A percentile compares a stretch with the other conserved stretches of the same genome.
These are phyloP conservation scores for Suillus subluteus DNA, from an alignment of 768 basidiomycete genomes.

Conservation along the genomic window DNA sequence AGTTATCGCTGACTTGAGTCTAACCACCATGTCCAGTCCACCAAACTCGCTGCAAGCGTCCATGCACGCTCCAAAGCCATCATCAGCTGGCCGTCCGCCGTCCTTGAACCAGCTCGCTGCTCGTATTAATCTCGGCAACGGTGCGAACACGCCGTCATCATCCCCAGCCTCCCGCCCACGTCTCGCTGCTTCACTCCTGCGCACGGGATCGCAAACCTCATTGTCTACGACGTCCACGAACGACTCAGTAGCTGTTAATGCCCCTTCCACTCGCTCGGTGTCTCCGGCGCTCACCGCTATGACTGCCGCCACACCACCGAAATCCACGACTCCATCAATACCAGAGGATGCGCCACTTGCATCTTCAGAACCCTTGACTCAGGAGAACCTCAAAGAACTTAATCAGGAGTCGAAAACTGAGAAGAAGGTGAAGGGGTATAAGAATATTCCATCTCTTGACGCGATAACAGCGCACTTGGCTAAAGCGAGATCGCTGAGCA, in stretches of 20 bases:
- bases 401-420: constrained; percentile 53
- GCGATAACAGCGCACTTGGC: constrained; percentile 82
- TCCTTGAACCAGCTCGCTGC: constrained; percentile 85
- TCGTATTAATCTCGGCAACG: constrained; percentile 58
- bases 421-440: constrained; percentile 66
- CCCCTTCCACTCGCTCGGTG: constrained; percentile 64
- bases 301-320: constrained; percentile 43
- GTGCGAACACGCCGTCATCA: constrained; percentile 26
- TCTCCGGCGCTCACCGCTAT: constrained; percentile 61
- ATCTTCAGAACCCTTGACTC: constrained; percentile 53
- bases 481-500: constrained; percentile 63
- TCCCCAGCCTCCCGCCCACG: constrained; percentile 56
- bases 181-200: constrained; percentile 71
- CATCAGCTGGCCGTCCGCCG: constrained; percentile 51
- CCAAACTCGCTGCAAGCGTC: constrained; percentile 35
- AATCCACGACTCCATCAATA: constrained; percentile 44
- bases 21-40: constrained; percentile 34
- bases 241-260: constrained; percentile 72
- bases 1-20: constrained; percentile 9
- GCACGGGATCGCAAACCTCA: constrained; percentile 61
- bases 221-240: constrained; percentile 48
- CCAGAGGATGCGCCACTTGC: constrained; percentile 39
- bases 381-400: constrained; percentile 66
- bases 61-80: constrained; percentile 40
- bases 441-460: constrained; percentile 86